Evolutionary conservation across 805 yeast species (phyloP).

Genomic region (Metschnikowia kofuensis): DNA sequence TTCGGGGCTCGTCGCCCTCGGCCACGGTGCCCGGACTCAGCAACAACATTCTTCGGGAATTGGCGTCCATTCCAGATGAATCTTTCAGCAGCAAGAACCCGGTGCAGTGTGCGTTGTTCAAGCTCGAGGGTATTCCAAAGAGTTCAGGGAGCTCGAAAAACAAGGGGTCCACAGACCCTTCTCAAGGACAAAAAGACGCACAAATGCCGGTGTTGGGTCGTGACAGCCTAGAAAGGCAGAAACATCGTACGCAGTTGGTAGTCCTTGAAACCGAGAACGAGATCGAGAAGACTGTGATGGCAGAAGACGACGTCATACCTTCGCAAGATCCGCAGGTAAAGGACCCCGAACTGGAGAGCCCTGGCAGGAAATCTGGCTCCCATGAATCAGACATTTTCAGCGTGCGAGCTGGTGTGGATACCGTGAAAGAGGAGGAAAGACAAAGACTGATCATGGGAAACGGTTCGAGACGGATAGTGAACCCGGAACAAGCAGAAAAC

Average conservation of each 20-base stretch:
- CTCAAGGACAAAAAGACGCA: too few species aligned
- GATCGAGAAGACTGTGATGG: background rate
- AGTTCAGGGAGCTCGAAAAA: too few species aligned
- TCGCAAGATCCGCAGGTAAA: background rate
- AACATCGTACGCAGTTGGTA: background rate
- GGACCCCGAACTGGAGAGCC: background rate
- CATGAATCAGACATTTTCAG: too few species aligned
- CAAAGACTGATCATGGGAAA: too few species aligned
- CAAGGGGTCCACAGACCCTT: too few species aligned
- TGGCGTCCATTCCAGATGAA: constrained; percentile 85
- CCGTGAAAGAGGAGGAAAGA: too few species aligned
- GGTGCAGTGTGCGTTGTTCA: constrained; percentile 66
- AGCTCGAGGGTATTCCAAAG: constrained; percentile 63
- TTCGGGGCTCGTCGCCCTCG: constrained; percentile 21
- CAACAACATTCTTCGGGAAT: constrained; percentile 44
- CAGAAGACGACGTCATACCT: background rate
- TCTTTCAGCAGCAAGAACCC: constrained; percentile 64
- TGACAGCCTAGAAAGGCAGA: too few species aligned
- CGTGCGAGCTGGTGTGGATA: too few species aligned
- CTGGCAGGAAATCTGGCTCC: too few species aligned
- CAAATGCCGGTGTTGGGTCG: too few species aligned
- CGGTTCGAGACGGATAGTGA: too few species aligned
- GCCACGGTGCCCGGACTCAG: constrained; percentile 58
- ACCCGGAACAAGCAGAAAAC: too few species aligned
- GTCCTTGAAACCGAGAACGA: background rate